Evolutionary conservation across 345 rosid species (phyloP).

Genomic region (Triadica sebifera): DNA sequence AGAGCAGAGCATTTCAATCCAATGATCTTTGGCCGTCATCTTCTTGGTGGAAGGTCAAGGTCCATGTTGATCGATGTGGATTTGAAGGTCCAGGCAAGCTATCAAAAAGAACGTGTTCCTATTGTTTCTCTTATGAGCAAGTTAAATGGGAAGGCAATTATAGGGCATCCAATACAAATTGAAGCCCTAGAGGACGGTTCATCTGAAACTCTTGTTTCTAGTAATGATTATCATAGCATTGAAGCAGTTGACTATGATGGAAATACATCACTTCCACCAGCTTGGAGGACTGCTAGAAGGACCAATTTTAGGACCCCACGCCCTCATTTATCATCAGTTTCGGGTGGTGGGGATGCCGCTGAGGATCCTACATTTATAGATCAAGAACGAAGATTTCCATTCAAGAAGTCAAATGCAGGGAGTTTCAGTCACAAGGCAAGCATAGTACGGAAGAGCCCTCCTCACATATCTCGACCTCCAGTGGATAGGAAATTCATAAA

Average conservation of each 20-base stretch:
- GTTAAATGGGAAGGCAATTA: slow-evolving; percentile 76
- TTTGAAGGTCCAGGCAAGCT: slow-evolving; percentile 80
- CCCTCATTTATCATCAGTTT: slow-evolving; percentile 43
- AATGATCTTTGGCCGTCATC: slow-evolving; percentile 29
- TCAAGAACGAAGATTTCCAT: slow-evolving; percentile 43
- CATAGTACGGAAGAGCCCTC: slow-evolving; percentile 40
- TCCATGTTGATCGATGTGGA: slow-evolving; percentile 75
- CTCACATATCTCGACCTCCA: slow-evolving; percentile 43
- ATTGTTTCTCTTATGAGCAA: slow-evolving; percentile 81
- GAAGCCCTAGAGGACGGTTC: slow-evolving; percentile 75
- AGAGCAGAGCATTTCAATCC: slow-evolving; percentile 40
- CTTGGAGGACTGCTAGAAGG: slow-evolving; percentile 94
- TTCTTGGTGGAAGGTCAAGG: slow-evolving; percentile 44
- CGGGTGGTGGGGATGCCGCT: slow-evolving; percentile 40
- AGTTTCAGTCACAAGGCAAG: slow-evolving; percentile 41
- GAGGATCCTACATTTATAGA: slow-evolving; percentile 34
- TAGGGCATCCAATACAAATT: slow-evolving; percentile 84
- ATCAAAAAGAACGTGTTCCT: slow-evolving; percentile 74
- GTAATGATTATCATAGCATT: slow-evolving; percentile 38
- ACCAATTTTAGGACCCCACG: slow-evolving; percentile 79
- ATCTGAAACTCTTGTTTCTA: slow-evolving; percentile 47
- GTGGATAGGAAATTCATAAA: slow-evolving; percentile 45
- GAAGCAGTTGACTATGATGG: slow-evolving; percentile 54
- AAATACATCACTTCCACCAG: slow-evolving; percentile 51
- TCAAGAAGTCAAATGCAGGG: slow-evolving; percentile 37